Base-by-base conservation (phyloP, 2,329 filamentous ascomycete genomes). In the Diplodia sapinea region DNA sequence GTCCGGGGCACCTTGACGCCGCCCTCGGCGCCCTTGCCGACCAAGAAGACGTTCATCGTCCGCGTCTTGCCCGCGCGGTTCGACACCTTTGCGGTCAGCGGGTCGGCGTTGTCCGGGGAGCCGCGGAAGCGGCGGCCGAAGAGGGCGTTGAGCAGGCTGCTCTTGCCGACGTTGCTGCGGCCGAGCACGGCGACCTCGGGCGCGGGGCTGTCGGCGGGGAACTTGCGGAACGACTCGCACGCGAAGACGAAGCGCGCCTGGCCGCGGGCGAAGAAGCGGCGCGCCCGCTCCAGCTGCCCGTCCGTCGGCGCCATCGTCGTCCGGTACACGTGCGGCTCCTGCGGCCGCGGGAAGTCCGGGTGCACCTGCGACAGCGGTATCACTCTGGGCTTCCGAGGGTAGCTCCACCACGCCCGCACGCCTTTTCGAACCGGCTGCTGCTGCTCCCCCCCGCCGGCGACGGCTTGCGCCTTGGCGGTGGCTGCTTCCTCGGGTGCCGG, bases 151-250 rank as follows among this genome's bases (percentile, higher is more conserved):
- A 92, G 80, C 4, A 92, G 74, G 1, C 84, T 86, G 65, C 85
- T 88, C 78, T 92, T 92, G 65, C 89, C 89, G 6, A 90, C 89
- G 73, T 92, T 92, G 49, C 86, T 88, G 56, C 89, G 84, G 20
- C 89, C 89, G 4, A 92, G 81, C 73, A 92, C 90, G 50, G 85
- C 86, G 15, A 90, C 83, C 79, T 90, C 87, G 1, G 87, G 87
- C 36, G 85, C 79, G 1, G 81, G 74, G 0, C 82, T 83, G 9
- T 82, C 82, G 66, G 81, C 79, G 8, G 87, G 85, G 68, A 89
- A 85, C 3, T 81, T 79, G 71, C 85, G 86, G 78, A 91, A 91
- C 68, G 85, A 82, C 17, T 82, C 81, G 7, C 85, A 83, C 3
- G 85, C 87, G 82, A 86, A 89, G 67, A 90, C 80, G 70, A 88